Conservation (phyloP, 2,329 filamentous ascomycete species). For the Sclerotinia minor region DNA sequence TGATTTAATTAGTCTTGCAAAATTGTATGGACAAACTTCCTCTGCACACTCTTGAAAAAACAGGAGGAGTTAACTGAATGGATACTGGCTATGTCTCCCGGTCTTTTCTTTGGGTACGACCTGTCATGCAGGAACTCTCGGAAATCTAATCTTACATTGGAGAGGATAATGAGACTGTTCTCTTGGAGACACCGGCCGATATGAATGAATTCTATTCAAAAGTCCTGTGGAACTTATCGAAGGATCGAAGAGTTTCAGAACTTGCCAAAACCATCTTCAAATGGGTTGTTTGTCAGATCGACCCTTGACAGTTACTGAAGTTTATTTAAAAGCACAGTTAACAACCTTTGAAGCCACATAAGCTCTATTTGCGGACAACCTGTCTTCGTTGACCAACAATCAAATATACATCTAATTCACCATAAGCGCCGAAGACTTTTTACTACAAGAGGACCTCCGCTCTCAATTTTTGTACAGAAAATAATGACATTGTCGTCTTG, state of each 20-base stretch:
- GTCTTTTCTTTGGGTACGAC: conserved; percentile 25
- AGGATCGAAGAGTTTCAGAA: conserved; percentile 31
- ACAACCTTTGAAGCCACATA: conserved; percentile 39
- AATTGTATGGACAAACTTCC: background rate
- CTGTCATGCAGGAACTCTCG: conserved; percentile 17
- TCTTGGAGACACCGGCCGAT: conserved; percentile 36
- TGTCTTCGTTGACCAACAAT: conserved; percentile 37
- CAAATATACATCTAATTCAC: background rate
- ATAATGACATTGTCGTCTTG: background rate
- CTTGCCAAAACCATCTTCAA: conserved; percentile 38
- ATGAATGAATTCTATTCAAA: conserved; percentile 40
- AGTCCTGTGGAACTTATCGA: conserved; percentile 29
- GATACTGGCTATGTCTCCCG: conserved; percentile 19
- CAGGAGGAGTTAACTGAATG: conserved; percentile 15
- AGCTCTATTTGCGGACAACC: conserved; percentile 41
- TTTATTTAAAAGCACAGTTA: background rate
- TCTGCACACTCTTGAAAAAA: background rate
- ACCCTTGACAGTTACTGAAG: conserved; percentile 35
- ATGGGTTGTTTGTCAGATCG: conserved; percentile 38
- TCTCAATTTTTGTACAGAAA: background rate
- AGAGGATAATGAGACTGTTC: conserved; percentile 27
- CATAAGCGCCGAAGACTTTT: background rate
- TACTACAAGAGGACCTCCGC: background rate
- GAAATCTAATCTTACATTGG: conserved; percentile 11
- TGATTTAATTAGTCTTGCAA: background rate